Base-by-base conservation (phyloP, 1,284 basidiomycete species). In the Naganishia sp. region DNA sequence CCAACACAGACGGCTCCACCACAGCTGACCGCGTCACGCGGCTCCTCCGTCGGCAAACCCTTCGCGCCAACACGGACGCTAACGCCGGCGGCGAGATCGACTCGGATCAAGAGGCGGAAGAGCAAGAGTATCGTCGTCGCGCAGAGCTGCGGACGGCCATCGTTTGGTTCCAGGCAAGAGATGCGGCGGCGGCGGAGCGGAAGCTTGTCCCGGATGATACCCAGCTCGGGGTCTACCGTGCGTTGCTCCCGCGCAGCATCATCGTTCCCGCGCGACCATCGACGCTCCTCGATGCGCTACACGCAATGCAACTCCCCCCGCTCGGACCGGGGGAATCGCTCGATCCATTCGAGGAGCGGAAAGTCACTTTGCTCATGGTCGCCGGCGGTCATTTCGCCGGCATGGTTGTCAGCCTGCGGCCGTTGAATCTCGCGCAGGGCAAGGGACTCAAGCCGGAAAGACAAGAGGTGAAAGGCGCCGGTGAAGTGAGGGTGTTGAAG, bases 311-410 rank as follows among this genome's bases (percentile, higher is more conserved):
- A 77, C 71, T 82, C 6, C 55, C 70, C 31, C 59, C 5, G 69
- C 73, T 39, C 57, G 65, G n/a, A 74, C 72, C 0, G 82, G 81
- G 15, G 81, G 36, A 7, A 13, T 4, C 83, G 3, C 82, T 84
- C 10, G 82, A 84, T 31, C 68, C 64, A 3, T 28, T 60, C 23
- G 52, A 43, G 31, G 90, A 89, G 43, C 83, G 93, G 21, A 89
- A 86, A 67, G 95, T 94, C 89, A 92, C 93, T 0, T 79, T 98
- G 82, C 89, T 98, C 74, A 94, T 98, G 91, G 87, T 91, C 50
- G 95, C 95, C 0, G 94, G 96, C 6, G 95, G 95, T 15, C 94
- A 99, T 79, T 99, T 99, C 80, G 94, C 95, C 9, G 94, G 93
- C 16, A 89, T 92, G 64, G 84, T 98, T 33, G 88, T 93, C 77